Evolutionary conservation across 306 rosid species (phyloP), one percentile per base, ranked within the genome.

Genomic region (Psophocarpus tetragonolobus): DNA sequence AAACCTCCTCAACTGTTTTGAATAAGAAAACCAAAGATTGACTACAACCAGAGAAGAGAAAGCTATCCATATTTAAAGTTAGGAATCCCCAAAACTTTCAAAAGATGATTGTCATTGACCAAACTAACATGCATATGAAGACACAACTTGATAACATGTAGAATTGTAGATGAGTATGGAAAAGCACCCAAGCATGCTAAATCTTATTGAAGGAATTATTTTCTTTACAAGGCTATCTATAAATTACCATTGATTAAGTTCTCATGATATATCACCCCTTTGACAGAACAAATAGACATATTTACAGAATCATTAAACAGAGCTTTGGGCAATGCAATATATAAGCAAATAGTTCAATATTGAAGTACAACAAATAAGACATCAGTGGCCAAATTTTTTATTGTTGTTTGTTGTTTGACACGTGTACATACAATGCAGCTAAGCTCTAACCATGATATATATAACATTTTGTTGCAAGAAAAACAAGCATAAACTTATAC

Each of bases 1-100:
- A 41, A 64, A 62, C 24, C 65, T 68, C 66, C 66, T 81, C 71
- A 78, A 78, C 79, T 65, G 77, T 79, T 56, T 56, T 81, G 74
- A 75, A 58, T 24, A 15, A 15, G 41, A 20, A 33, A 70, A 76
- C 30, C 13, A 30, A 72, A 21, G 70, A 81, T 39, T 74, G 64
- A 68, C 38, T 73, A 61, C 80, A 73, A 79, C 1, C 2, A 73
- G 47, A 57, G 32, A 38, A 71, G 20, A 56, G 51, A 71, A 77
- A 57, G 68, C 68, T 81, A 53, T 68, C 58, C 69, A 32, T 51
- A 53, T 61, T 42, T 35, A 12, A 76, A 64, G 45, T 51, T 30
- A 56, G 23, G 68, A 13, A 62, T 66, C 69, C 58, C 42, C 18
- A 3, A 12, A 12, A 38, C 41, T 64, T 80, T 76, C 65, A 65